Evolutionary conservation across 495 filamentous ascomycete species (phyloP).

Genomic region (Aspergillus diversus): DNA sequence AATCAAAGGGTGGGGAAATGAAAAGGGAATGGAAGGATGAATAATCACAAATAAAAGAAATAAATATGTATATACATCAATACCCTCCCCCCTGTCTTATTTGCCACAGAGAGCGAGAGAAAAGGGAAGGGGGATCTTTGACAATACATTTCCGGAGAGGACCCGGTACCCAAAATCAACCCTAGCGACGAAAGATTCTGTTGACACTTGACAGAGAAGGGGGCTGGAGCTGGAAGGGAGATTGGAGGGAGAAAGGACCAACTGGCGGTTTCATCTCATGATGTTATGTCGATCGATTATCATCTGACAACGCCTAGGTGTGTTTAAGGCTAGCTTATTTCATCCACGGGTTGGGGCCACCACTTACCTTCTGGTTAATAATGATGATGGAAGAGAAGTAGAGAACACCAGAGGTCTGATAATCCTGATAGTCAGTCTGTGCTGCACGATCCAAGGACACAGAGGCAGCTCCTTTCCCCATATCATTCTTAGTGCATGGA

Average conservation of each 20-base stretch:
- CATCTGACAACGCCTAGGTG: not conserved
- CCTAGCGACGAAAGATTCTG: not conserved
- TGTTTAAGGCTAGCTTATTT: not conserved
- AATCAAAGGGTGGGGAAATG: not conserved
- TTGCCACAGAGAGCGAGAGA: not conserved
- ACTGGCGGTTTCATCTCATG: constrained; percentile 1
- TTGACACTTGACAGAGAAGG: not conserved
- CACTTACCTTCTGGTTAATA: not conserved
- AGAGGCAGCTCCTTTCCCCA: constrained; percentile 4
- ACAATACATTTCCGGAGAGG: not conserved
- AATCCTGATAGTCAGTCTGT: not conserved
- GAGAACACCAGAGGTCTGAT: not conserved
- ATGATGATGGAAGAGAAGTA: not conserved
- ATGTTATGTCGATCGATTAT: constrained; percentile 3
- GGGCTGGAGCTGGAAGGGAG: not conserved
- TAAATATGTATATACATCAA: too few relatives aligned
- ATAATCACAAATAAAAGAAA: too few relatives aligned
- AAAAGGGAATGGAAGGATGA: constrained; percentile 7
- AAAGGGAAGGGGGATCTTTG: not conserved
- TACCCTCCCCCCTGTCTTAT: too few relatives aligned
- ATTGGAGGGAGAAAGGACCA: constrained; percentile 2
- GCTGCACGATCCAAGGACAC: not conserved
- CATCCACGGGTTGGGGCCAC: too few relatives aligned
- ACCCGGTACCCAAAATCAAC: not conserved
- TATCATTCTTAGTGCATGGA: not conserved